Percentiles rank a stretch among this genome's conserved stretches.
These are phyloP conservation scores for Pleurotus platypus DNA, from an alignment of 768 basidiomycete genomes.

Conservation along the genomic window DNA sequence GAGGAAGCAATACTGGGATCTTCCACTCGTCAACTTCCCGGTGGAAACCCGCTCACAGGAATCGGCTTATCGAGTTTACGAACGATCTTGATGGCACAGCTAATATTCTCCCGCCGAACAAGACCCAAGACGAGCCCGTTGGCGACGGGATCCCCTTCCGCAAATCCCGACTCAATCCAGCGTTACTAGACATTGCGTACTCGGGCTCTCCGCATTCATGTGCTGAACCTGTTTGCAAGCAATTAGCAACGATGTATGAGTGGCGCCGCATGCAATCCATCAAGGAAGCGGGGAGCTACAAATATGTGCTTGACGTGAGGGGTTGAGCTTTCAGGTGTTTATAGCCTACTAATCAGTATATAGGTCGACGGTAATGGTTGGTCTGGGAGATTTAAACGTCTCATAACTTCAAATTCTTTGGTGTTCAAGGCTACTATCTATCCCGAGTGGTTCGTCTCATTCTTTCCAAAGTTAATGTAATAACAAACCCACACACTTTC, in stretches of 20 bases:
- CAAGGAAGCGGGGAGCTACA: slow-evolving; percentile 52
- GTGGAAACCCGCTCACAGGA: slow-evolving; percentile 52
- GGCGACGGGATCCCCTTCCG: slow-evolving; percentile 27
- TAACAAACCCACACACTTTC: not conserved
- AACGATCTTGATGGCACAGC: slow-evolving; percentile 39
- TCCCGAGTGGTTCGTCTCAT: slow-evolving; percentile 58
- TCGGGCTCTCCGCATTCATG: slow-evolving; percentile 42
- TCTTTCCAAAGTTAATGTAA: not conserved
- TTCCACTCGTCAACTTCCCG: slow-evolving; percentile 29
- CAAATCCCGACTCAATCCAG: slow-evolving; percentile 44
- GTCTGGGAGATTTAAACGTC: slow-evolving; percentile 66
- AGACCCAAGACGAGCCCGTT: slow-evolving; percentile 22
- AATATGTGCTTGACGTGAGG: slow-evolving; percentile 57
- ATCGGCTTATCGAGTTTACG: slow-evolving; percentile 38
- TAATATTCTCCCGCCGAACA: slow-evolving; percentile 32
- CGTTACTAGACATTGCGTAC: slow-evolving; percentile 61
- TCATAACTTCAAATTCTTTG: slow-evolving; percentile 59
- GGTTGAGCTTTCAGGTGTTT: not conserved
- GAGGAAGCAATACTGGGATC: slow-evolving; percentile 73
- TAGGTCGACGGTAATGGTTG: slow-evolving; percentile 66
- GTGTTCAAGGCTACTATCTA: slow-evolving; percentile 71
- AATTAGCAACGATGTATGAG: slow-evolving; percentile 43
- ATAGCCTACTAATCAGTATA: not conserved
- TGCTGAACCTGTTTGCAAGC: slow-evolving; percentile 35
- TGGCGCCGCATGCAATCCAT: slow-evolving; percentile 42